phyloP scores from a whole-genome alignment of 352 stramenopile genomes.

The Elongisporangium prolatum region DNA sequence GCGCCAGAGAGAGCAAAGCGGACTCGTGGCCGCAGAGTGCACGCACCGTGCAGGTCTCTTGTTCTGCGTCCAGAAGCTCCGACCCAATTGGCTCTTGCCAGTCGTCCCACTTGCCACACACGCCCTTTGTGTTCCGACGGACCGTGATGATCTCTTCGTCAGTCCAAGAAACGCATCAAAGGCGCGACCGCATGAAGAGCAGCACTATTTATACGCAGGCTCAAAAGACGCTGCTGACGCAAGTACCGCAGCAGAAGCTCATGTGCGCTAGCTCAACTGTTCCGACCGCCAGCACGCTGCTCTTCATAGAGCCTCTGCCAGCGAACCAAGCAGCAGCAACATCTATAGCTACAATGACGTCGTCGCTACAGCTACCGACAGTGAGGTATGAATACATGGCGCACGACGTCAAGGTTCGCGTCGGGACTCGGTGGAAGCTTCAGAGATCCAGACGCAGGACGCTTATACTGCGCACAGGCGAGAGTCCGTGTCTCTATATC shows the following conservation, averaged over 20 bases:
- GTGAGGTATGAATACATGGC: slow-evolving; percentile 47
- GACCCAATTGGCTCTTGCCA: background rate
- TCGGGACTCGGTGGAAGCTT: slow-evolving; percentile 44
- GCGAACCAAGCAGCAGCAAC: background rate
- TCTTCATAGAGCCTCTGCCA: slow-evolving; percentile 1
- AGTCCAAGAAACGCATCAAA: background rate
- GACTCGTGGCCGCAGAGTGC: background rate
- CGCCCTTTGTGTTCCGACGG: background rate
- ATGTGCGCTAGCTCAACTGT: background rate
- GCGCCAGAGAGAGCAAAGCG: background rate
- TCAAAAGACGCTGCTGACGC: background rate
- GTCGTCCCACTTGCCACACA: background rate
- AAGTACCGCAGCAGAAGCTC: background rate
- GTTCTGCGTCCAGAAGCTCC: background rate
- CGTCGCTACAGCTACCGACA: slow-evolving; percentile 27
- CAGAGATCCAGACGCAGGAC: slow-evolving; percentile 37
- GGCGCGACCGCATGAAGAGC: background rate
- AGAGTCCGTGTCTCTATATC: slow-evolving; percentile 15
- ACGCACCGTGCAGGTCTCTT: background rate
- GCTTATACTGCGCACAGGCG: slow-evolving; percentile 31
- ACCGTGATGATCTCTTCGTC: background rate
- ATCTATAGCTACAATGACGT: background rate
- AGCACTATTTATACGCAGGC: background rate
- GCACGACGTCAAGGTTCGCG: slow-evolving; percentile 32
- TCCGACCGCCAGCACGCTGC: background rate